phyloP scores from a whole-genome alignment of 2,329 filamentous ascomycete species.

The Fusarium circinatum region DNA sequence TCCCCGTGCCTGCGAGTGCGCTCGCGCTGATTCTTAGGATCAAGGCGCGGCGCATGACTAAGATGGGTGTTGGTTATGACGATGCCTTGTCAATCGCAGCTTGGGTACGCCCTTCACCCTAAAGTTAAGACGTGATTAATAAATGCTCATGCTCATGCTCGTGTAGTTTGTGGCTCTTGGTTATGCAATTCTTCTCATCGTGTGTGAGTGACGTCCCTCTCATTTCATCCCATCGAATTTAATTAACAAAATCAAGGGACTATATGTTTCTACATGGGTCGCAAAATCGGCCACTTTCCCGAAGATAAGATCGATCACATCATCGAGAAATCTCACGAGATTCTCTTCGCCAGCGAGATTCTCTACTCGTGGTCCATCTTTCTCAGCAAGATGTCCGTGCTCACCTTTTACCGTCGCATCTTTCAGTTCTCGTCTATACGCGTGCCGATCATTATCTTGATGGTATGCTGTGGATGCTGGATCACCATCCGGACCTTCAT shows the following conservation, averaged over 20 bases:
- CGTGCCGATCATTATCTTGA: slow-evolving; percentile 41
- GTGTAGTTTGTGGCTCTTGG: slow-evolving; percentile 24
- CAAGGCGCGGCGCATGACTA: slow-evolving; percentile 37
- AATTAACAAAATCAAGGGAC: slow-evolving; percentile 20
- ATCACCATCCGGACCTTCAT: slow-evolving; percentile 40
- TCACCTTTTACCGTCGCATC: slow-evolving; percentile 46
- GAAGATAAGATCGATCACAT: slow-evolving; percentile 19
- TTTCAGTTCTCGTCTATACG: slow-evolving; percentile 43
- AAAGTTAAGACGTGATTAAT: not conserved
- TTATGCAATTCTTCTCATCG: slow-evolving; percentile 23
- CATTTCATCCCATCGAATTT: too few relatives aligned
- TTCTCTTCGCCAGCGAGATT: slow-evolving; percentile 28
- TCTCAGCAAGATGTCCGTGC: slow-evolving; percentile 44
- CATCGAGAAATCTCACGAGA: slow-evolving; percentile 20
- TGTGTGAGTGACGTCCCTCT: slow-evolving; percentile 14
- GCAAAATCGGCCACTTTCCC: slow-evolving; percentile 14
- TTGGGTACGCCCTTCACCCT: slow-evolving; percentile 15
- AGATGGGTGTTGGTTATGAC: slow-evolving; percentile 35
- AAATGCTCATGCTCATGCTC: not conserved
- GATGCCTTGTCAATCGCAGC: slow-evolving; percentile 30
- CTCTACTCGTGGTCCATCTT: slow-evolving; percentile 44
- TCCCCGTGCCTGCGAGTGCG: slow-evolving; percentile 31
- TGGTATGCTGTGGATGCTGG: slow-evolving; percentile 40
- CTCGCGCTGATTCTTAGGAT: slow-evolving; percentile 29
- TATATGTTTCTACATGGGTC: slow-evolving; percentile 19